Percentiles rank a stretch among this genome's conserved stretches.
phyloP scores from a whole-genome alignment of 805 yeast species.

The Saccharomycopsis babjevae region DNA sequence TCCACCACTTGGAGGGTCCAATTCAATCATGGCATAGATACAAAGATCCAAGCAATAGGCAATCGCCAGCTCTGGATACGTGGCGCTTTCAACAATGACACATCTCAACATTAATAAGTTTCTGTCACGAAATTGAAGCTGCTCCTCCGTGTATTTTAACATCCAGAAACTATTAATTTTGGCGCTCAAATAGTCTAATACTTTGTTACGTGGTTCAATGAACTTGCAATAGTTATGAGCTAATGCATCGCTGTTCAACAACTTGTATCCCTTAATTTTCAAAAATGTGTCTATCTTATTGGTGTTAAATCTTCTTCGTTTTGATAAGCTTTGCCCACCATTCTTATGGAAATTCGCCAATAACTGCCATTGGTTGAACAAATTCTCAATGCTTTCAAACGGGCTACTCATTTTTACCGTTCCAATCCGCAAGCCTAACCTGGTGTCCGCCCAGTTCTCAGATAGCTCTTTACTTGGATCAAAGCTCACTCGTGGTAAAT shows the following conservation, averaged over 20 bases:
- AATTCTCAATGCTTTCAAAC: constrained; percentile 22
- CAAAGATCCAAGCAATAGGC: constrained; percentile 17
- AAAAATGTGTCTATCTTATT: not conserved
- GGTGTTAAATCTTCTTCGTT: constrained; percentile 3
- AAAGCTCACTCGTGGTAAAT: constrained; percentile 11
- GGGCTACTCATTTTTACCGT: constrained; percentile 24
- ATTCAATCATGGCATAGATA: constrained; percentile 4
- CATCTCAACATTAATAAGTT: constrained; percentile 10
- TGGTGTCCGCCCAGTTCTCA: constrained; percentile 1
- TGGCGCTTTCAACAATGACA: constrained; percentile 8
- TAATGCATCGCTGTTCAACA: not conserved
- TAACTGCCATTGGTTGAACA: constrained; percentile 32
- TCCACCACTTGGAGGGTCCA: not conserved
- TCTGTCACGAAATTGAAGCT: not conserved
- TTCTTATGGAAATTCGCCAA: constrained; percentile 17
- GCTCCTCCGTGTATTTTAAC: constrained; percentile 7
- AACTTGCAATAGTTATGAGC: constrained; percentile 6
- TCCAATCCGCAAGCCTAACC: constrained; percentile 27
- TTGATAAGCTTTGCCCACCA: not conserved
- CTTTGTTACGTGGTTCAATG: constrained; percentile 3
- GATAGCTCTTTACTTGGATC: constrained; percentile 4
- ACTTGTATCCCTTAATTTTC: not conserved
- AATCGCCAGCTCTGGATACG: constrained; percentile 5
- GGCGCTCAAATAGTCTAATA: not conserved
- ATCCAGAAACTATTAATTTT: constrained; percentile 7